Percentiles rank a stretch among this genome's conserved stretches.
phyloP scores from a whole-genome alignment of 73 alveolate genomes.

The Chromera velia region DNA sequence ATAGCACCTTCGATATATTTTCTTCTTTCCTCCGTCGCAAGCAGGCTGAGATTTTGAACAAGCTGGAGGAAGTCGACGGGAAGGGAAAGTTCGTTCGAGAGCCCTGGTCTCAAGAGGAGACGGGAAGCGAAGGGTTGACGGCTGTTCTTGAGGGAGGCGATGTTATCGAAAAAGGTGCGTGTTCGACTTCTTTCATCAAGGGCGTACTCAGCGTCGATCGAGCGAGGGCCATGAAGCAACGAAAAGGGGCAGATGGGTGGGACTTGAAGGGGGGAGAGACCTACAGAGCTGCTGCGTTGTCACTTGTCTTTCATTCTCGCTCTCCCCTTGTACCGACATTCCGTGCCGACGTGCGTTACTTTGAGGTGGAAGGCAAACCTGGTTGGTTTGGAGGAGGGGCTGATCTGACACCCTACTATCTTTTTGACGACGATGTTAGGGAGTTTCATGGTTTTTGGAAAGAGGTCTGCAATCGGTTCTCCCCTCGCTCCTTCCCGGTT shows the following conservation, averaged over 20 bases:
- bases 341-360: slow-evolving; percentile 67
- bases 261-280: slow-evolving; percentile 21
- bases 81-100: too few relatives aligned
- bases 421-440: slow-evolving; percentile 56
- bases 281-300: slow-evolving; percentile 16
- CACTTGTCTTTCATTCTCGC: slow-evolving; percentile 66
- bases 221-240: slow-evolving; percentile 11
- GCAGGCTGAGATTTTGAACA: too few relatives aligned
- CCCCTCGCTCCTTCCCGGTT: slow-evolving; percentile 38
- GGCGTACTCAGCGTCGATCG: slow-evolving; percentile 16
- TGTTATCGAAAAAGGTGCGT: slow-evolving; percentile 29
- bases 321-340: slow-evolving; percentile 76
- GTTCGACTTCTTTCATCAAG: slow-evolving; percentile 6
- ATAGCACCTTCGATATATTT: too few relatives aligned
- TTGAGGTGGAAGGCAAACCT: slow-evolving; percentile 39
- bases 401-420: slow-evolving; percentile 72
- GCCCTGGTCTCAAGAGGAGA: too few relatives aligned
- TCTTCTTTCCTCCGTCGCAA: too few relatives aligned
- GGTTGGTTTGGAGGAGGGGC: slow-evolving; percentile 87
- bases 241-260: slow-evolving; percentile 1
- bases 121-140: slow-evolving; percentile 14
- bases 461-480: slow-evolving; percentile 43
- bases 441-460: slow-evolving; percentile 42
- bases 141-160: slow-evolving; percentile 17
- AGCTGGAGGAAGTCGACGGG: too few relatives aligned